Evolutionary conservation across 192 early-diverging fungal genomes (phyloP).

Genomic region (Podila horticola): DNA sequence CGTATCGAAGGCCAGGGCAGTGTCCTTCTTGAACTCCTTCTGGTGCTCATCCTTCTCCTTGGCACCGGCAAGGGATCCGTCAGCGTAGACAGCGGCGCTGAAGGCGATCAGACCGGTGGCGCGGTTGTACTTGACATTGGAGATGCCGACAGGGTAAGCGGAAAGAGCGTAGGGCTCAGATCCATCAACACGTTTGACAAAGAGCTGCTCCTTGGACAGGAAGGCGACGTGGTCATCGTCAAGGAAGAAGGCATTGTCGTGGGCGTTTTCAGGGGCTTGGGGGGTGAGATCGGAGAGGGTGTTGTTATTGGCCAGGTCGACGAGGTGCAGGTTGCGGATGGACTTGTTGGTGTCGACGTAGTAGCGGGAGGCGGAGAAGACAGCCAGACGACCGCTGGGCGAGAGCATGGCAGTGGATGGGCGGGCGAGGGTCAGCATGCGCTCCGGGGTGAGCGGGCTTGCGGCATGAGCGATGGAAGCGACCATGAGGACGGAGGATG

Average conservation of each 20-base stretch:
- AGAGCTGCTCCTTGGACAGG: slow-evolving; percentile 55
- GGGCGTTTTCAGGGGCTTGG: slow-evolving; percentile 43
- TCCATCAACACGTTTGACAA: slow-evolving; percentile 45
- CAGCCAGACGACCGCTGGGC: slow-evolving; percentile 58
- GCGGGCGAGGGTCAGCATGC: slow-evolving; percentile 72
- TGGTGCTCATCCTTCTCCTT: slow-evolving; percentile 59
- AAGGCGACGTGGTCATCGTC: slow-evolving; percentile 58
- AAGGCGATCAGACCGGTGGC: slow-evolving; percentile 67
- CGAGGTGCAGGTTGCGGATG: slow-evolving; percentile 62
- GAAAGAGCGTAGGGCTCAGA: slow-evolving; percentile 58
- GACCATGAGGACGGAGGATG: slow-evolving; percentile 15
- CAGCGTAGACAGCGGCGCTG: slow-evolving; percentile 74
- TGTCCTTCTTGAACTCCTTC: slow-evolving; percentile 58
- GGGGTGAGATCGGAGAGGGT: slow-evolving; percentile 55
- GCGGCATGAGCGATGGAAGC: slow-evolving; percentile 2
- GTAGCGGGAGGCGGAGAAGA: slow-evolving; percentile 73
- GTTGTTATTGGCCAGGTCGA: slow-evolving; percentile 54
- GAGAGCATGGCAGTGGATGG: slow-evolving; percentile 61
- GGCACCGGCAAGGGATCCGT: slow-evolving; percentile 64
- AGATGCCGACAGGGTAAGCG: slow-evolving; percentile 62
- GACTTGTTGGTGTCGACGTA: slow-evolving; percentile 63
- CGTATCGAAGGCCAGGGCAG: slow-evolving; percentile 71
- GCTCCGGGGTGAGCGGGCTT: slow-evolving; percentile 61
- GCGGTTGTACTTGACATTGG: slow-evolving; percentile 66
- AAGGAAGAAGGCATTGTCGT: slow-evolving; percentile 60